These are phyloP conservation scores for Cytospora paraplurivora DNA, from an alignment of 2,329 filamentous ascomycete species.

Conservation along the genomic window DNA sequence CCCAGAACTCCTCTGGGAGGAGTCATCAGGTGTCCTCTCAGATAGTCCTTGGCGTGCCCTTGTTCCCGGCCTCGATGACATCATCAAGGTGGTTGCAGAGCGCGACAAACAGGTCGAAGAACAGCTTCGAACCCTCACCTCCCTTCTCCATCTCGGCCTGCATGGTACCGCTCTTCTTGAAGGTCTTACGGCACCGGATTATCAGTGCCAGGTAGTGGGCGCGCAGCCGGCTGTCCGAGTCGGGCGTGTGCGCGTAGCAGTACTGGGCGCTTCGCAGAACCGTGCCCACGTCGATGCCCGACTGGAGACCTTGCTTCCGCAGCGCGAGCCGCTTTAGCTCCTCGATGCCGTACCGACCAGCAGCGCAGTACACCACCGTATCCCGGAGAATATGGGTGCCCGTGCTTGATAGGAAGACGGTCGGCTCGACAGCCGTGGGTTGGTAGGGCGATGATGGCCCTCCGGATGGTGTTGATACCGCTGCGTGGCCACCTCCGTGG, in stretches of 20 bases:
- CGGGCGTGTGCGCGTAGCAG: slow-evolving; percentile 92
- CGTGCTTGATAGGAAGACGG: slow-evolving; percentile 74
- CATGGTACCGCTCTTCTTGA: slow-evolving; percentile 98
- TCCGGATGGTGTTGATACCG: slow-evolving; percentile 20
- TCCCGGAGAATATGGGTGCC: slow-evolving; percentile 82
- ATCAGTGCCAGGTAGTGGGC: slow-evolving; percentile 97
- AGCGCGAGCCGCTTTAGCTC: slow-evolving; percentile 89
- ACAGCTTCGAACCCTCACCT: slow-evolving; percentile 73
- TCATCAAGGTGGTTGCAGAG: slow-evolving; percentile 99
- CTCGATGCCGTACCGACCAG: slow-evolving; percentile 86
- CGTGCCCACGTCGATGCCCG: slow-evolving; percentile 86
- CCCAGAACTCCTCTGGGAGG: not conserved
- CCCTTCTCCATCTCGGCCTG: slow-evolving; percentile 97
- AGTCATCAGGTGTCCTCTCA: slow-evolving; percentile 39
- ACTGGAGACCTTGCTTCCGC: slow-evolving; percentile 92
- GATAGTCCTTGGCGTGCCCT: slow-evolving; percentile 59
- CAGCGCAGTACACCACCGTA: slow-evolving; percentile 92
- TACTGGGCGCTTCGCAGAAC: slow-evolving; percentile 92
- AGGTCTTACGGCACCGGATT: slow-evolving; percentile 95
- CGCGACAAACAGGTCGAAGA: slow-evolving; percentile 97
- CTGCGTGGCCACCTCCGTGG: slow-evolving; percentile 45
- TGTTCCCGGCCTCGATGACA: slow-evolving; percentile 81
- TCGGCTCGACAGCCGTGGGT: slow-evolving; percentile 69
- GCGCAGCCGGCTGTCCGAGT: slow-evolving; percentile 88
- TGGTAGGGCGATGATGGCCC: slow-evolving; percentile 51